Percentiles rank a stretch among this genome's conserved stretches.
phyloP scores from a whole-genome alignment of 2,329 filamentous ascomycete species.

The Ophiostoma perfectum region DNA sequence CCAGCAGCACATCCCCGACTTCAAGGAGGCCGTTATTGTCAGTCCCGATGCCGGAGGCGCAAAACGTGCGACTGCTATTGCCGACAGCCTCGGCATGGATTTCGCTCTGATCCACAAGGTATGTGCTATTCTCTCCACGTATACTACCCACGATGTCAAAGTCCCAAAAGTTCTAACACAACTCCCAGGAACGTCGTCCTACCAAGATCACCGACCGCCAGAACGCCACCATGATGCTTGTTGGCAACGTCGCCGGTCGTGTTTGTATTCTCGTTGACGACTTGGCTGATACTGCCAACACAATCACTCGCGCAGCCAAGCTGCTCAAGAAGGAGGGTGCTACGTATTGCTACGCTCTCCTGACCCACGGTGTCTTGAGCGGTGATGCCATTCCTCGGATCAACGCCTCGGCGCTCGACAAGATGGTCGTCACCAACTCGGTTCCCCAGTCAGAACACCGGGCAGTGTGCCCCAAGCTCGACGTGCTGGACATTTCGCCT shows the following conservation, averaged over 20 bases:
- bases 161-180: background rate
- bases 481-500: conserved; percentile 83
- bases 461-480: conserved; percentile 74
- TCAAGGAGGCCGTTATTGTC: conserved; percentile 82
- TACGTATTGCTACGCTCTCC: conserved; percentile 80
- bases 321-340: conserved; percentile 94
- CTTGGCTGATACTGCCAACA: conserved; percentile 92
- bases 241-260: conserved; percentile 65
- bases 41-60: conserved; percentile 95
- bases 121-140: conserved; percentile 27
- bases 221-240: conserved; percentile 78
- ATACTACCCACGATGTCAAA: no score
- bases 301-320: conserved; percentile 92
- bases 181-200: conserved; percentile 45
- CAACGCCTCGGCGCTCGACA: conserved; percentile 88
- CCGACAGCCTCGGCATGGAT: conserved; percentile 85
- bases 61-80: conserved; percentile 91
- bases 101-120: conserved; percentile 99
- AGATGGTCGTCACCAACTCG: conserved; percentile 90
- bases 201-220: conserved; percentile 70
- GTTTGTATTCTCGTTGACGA: conserved; percentile 90
- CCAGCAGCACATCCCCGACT: conserved; percentile 76
- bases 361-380: conserved; percentile 92
- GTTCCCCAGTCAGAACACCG: conserved; percentile 83
- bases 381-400: conserved; percentile 92